Evolutionary conservation across 768 basidiomycete species (phyloP).

Genomic region (Mycena chlorophos): DNA sequence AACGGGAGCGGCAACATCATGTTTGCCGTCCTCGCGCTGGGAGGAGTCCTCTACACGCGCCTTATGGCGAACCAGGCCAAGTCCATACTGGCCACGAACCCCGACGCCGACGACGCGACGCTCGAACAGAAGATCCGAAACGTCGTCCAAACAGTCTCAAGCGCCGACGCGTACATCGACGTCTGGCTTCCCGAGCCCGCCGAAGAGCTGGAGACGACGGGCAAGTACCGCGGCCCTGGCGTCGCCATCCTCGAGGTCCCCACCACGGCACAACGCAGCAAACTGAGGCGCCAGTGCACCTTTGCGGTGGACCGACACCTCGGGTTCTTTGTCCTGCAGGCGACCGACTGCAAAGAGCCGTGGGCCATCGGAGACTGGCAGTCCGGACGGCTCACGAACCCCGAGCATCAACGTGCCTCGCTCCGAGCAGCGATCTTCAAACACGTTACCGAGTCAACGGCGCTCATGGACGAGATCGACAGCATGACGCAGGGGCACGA

Average conservation of each 20-base stretch:
- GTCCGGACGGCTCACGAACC: background rate
- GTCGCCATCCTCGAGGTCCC: background rate
- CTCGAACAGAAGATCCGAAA: background rate
- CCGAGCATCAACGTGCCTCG: background rate
- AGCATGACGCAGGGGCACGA: background rate
- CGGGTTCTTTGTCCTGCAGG: background rate
- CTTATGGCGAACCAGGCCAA: background rate
- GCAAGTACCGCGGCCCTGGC: background rate
- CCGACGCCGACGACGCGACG: background rate
- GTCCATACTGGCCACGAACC: background rate
- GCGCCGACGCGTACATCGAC: background rate
- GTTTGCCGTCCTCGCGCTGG: background rate
- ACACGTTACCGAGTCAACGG: background rate
- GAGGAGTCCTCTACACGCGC: background rate
- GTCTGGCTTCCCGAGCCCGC: background rate
- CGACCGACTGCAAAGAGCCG: background rate
- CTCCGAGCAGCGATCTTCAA: background rate
- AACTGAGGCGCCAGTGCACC: background rate
- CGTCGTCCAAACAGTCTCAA: background rate
- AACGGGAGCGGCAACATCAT: background rate
- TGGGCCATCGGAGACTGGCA: background rate
- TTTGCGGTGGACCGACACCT: background rate
- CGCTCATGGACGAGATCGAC: background rate
- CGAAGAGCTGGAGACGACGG: background rate
- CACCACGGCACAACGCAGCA: background rate